Evolutionary conservation across 2,329 filamentous ascomycete species (phyloP), one percentile per base, ranked within the genome.

Genomic region (Colletotrichum sp.): DNA sequence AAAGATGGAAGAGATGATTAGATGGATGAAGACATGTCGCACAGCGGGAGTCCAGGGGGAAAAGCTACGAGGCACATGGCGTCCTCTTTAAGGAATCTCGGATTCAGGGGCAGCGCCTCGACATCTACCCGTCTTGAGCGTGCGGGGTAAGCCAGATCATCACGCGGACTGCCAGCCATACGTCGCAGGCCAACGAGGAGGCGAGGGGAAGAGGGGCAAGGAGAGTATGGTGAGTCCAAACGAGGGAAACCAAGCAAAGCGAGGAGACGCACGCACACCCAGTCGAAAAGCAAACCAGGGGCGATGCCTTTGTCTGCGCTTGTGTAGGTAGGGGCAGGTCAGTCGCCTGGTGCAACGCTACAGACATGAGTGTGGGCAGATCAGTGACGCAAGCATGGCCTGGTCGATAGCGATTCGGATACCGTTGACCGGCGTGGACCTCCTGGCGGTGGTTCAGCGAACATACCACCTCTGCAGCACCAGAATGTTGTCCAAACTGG

Each of bases 121-220:
- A 76, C 62, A 36, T 68, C 7, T 68, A 18, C 10, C 52, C 44
- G 68, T 62, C 70, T 48, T 68, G 63, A 74, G 76, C 74, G 76
- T 77, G 76, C 76, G 76, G 76, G 76, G 76, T 77, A 77, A 72
- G 62, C 71, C 64, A 74, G 70, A 76, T 70, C 76, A 71, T 77
- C 76, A 77, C 74, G 76, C 74, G 76, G 74, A 64, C 65, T 48
- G 66, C 59, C 69, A 69, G 48, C 74, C 70, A 75, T 72, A 65
- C 55, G 60, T 60, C 73, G 65, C 65, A 65, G 32, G 36, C 39
- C 57, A 74, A 60, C 26, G 18, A 18, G 22, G 30, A 66, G 39
- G 28, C 26, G 24, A 62, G 59, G 59, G 39, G 67, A 36, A 65
- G 22, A 55, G 30, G 34, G 48, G 28, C n/a, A 32, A 62, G 57